Evolutionary conservation across 345 rosid species (phyloP).

Genomic region (Citropsis articulata): DNA sequence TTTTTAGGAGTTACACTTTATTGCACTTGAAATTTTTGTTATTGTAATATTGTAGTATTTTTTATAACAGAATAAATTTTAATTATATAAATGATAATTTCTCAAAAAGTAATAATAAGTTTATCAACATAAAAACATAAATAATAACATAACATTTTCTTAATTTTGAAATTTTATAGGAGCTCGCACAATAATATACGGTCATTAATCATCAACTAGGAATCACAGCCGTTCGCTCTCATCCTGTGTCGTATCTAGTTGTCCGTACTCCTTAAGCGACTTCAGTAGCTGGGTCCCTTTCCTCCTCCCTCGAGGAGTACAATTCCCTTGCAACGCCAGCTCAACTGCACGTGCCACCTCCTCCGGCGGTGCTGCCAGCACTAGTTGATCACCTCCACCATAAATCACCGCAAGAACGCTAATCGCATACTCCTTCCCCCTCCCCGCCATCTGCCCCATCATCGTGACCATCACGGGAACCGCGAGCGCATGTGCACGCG

Average conservation of each 20-base stretch:
- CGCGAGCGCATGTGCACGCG: slow-evolving; percentile 71
- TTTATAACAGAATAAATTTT: no score
- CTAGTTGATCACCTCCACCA: slow-evolving; percentile 24
- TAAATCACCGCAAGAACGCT: slow-evolving; percentile 69
- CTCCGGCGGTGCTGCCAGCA: slow-evolving; percentile 63
- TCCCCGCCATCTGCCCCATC: slow-evolving; percentile 77
- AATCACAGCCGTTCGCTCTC: slow-evolving; percentile 39
- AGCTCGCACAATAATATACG: background rate
- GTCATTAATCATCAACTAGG: background rate
- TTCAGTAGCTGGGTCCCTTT: slow-evolving; percentile 81
- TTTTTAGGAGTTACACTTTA: no score
- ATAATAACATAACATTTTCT: no score
- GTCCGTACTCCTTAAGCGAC: slow-evolving; percentile 63
- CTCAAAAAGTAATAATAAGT: no score
- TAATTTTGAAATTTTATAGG: background rate
- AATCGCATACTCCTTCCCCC: slow-evolving; percentile 83
- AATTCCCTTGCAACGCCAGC: slow-evolving; percentile 73
- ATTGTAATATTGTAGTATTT: no score
- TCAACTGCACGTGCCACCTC: slow-evolving; percentile 87
- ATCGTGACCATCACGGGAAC: slow-evolving; percentile 91
- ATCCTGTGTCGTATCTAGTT: slow-evolving; percentile 41
- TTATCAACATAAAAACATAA: no score
- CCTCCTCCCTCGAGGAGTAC: slow-evolving; percentile 70
- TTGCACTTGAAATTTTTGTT: no score
- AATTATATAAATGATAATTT: no score